Evolutionary conservation across 1,284 basidiomycete genomes (phyloP), one percentile per base, ranked within the genome.

Genomic region (Termitomyces sp.): DNA sequence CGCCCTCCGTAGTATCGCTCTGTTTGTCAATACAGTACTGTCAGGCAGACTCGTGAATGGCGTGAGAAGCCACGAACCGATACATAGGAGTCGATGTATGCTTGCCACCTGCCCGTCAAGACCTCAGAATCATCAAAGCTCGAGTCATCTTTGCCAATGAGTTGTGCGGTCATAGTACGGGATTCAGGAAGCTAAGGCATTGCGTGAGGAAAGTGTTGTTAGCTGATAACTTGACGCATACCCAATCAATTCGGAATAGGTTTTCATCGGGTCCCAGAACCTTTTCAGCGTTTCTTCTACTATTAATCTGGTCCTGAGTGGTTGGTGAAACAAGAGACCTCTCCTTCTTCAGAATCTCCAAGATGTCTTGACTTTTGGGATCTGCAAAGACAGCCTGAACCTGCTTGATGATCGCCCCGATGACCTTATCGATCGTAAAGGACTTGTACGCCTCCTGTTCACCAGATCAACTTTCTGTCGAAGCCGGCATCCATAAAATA

Each of bases 371-470:
- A 64, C 88, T 92, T 68, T 89, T 91, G 28, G 78, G 68, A 65
- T 98, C 96, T 2, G 82, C 74, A 33, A 95, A 76, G 52, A 94
- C 79, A 31, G 81, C 76, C 70, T 97, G 93, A 1, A 84, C 90
- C 77, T 90, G 94, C 69, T 91, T 97, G 72, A 93, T 87, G 64
- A 93, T 81, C n/a, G 83, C 81, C 2, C 88, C 89, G 52, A 96
- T 83, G 48, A 96, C 79, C 69, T 96, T 94, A 73, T 98, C 94
- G n/a, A 97, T 74, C 0, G 94, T 97, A 68, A 96, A 97, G 65
- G 92, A 83, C 65, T 88, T 88, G 69, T 92, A 96, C 0, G 84
- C 83, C 38, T 86, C 75, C 86, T 88, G 55, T 6, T 19, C 12
- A 21, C n/a, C 19, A 43, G n/a, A 19, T 53, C 24, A 58, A 2